phyloP scores from a whole-genome alignment of 306 rosid genomes.

The Prunus kanzakura region DNA sequence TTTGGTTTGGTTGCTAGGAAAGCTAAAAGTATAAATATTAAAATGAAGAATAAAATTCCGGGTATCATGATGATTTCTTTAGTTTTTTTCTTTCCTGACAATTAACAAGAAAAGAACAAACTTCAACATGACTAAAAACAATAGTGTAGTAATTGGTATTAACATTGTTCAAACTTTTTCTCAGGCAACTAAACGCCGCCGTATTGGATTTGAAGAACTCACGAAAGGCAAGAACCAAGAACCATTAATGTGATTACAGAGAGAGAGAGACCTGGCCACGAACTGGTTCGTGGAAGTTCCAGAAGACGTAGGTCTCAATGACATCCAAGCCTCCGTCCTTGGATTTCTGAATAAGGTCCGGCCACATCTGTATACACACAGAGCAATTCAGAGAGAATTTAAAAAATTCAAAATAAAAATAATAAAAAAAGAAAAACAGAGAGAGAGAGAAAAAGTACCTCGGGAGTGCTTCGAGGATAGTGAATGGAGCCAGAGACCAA shows the following conservation, averaged over 20 bases:
- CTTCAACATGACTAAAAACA: too few relatives aligned
- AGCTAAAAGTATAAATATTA: not conserved
- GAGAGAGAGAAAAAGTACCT: conserved; percentile 35
- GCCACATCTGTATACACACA: conserved; percentile 70
- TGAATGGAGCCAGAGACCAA: conserved; percentile 91
- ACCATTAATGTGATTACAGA: not conserved
- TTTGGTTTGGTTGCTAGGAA: not conserved
- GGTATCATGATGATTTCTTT: not conserved
- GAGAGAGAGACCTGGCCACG: conserved; percentile 58
- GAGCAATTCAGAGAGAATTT: not conserved
- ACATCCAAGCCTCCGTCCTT: conserved; percentile 95
- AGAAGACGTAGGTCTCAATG: conserved; percentile 89
- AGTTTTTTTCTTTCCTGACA: not conserved
- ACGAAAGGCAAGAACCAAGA: conserved; percentile 12
- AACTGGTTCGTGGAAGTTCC: conserved; percentile 84
- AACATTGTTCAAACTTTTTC: not conserved
- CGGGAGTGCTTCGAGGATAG: conserved; percentile 94
- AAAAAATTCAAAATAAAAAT: not conserved
- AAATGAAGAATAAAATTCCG: too few relatives aligned
- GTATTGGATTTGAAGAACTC: not conserved
- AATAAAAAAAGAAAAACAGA: not conserved
- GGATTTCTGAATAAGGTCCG: conserved; percentile 82
- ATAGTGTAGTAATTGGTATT: too few relatives aligned
- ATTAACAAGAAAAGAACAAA: not conserved
- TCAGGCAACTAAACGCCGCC: not conserved